phyloP scores from a whole-genome alignment of 2,329 filamentous ascomycete genomes.

The Fusarium sp. region DNA sequence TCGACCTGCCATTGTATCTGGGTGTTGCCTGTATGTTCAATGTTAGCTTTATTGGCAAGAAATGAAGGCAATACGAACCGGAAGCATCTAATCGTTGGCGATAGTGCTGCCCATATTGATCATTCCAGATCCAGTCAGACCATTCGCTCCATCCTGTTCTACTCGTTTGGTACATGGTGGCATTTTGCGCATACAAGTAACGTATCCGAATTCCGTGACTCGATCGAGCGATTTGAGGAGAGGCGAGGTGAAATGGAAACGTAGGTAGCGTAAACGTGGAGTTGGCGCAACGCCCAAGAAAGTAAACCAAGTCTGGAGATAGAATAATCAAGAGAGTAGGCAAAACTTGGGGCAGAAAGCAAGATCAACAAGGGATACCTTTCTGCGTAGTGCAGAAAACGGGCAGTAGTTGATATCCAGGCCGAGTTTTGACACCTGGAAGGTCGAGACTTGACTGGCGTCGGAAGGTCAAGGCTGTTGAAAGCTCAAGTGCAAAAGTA shows the following conservation, averaged over 20 bases:
- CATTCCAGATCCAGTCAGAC: conserved; percentile 45
- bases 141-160: conserved; percentile 37
- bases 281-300: conserved; percentile 2
- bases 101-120: conserved; percentile 42
- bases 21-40: conserved; percentile 30
- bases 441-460: conserved; percentile 21
- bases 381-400: neutral
- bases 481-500: conserved; percentile 24
- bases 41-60: conserved; percentile 12
- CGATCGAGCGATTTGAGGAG: neutral
- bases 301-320: neutral
- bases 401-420: neutral
- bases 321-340: neutral
- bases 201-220: conserved; percentile 15
- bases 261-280: neutral
- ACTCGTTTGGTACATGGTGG: conserved; percentile 42
- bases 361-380: neutral
- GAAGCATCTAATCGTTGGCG: conserved; percentile 42
- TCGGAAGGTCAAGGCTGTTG: conserved; percentile 14
- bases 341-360: neutral
- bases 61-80: conserved; percentile 38
- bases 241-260: neutral
- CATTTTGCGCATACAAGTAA: conserved; percentile 40
- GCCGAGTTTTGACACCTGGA: conserved; percentile 1
- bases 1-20: conserved; percentile 43